These are phyloP conservation scores for Mycena vulgaris DNA, from an alignment of 768 basidiomycete species.

Conservation along the genomic window DNA sequence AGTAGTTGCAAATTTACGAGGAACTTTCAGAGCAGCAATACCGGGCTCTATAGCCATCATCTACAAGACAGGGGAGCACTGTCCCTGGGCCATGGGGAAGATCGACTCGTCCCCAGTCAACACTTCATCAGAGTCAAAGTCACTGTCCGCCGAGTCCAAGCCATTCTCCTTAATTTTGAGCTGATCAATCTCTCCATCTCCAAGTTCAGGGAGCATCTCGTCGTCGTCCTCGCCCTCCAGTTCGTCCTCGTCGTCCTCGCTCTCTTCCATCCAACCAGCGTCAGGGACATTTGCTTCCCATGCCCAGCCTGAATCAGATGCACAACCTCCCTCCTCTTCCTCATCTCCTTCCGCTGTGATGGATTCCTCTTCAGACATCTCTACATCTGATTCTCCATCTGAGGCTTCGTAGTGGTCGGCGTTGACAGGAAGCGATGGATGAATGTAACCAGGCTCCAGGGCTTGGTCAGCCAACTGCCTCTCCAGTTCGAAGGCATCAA, in stretches of 20 bases:
- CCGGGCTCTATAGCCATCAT: too few relatives aligned
- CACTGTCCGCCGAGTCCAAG: constrained; percentile 23
- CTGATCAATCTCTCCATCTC: not conserved
- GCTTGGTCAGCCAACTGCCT: not conserved
- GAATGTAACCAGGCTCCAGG: not conserved
- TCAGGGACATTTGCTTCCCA: constrained; percentile 29
- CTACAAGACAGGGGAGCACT: too few relatives aligned
- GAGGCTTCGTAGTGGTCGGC: constrained; percentile 17
- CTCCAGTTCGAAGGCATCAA: not conserved
- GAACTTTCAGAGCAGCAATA: too few relatives aligned
- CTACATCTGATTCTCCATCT: constrained; percentile 26
- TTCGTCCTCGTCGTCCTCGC: too few relatives aligned
- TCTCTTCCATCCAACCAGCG: constrained; percentile 11
- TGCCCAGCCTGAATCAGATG: constrained; percentile 5
- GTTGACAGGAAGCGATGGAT: not conserved
- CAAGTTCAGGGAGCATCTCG: not conserved
- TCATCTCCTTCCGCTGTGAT: constrained; percentile 5
- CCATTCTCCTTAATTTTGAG: not conserved
- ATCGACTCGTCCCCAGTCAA: constrained; percentile 19
- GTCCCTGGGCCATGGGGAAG: not conserved
- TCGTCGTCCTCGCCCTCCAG: too few relatives aligned
- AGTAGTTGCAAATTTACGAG: not conserved
- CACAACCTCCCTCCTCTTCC: too few relatives aligned
- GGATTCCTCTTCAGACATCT: constrained; percentile 11
- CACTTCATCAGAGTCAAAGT: constrained; percentile 25